These are phyloP conservation scores for Nephelium lappaceum DNA, from an alignment of 345 rosid species.

Conservation along the genomic window DNA sequence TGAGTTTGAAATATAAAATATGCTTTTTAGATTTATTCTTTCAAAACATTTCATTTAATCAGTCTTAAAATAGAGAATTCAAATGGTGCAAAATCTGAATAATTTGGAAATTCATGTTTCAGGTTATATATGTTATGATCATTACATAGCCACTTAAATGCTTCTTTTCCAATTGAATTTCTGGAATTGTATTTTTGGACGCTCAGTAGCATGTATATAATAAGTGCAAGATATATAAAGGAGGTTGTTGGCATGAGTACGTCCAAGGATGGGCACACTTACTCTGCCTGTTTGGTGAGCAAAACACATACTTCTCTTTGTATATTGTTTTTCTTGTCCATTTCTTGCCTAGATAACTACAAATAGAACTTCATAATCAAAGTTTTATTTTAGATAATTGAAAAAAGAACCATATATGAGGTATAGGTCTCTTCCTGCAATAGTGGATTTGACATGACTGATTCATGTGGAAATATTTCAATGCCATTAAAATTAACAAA, in stretches of 20 bases:
- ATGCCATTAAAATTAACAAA: not conserved
- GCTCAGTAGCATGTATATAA: too few relatives aligned
- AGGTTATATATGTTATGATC: too few relatives aligned
- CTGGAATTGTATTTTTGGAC: too few relatives aligned
- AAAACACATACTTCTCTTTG: not conserved
- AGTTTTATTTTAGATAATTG: not conserved
- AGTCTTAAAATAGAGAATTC: too few relatives aligned
- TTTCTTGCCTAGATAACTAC: not conserved
- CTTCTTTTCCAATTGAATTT: too few relatives aligned
- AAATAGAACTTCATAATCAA: not conserved
- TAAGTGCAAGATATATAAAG: conserved; percentile 70
- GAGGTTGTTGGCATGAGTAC: conserved; percentile 78
- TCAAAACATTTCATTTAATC: too few relatives aligned
- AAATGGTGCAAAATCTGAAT: too few relatives aligned
- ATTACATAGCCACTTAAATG: too few relatives aligned
- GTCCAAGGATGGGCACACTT: conserved; percentile 56
- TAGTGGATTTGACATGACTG: not conserved
- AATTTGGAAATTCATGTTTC: too few relatives aligned
- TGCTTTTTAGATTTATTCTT: too few relatives aligned
- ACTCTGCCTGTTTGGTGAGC: conserved; percentile 78
- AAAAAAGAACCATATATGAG: not conserved
- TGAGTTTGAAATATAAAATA: too few relatives aligned
- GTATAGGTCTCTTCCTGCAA: not conserved
- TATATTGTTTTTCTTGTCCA: not conserved
- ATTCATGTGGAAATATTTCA: not conserved